phyloP scores from a whole-genome alignment of 2,329 filamentous ascomycete genomes.

The Scleromitrula shiraiana region DNA sequence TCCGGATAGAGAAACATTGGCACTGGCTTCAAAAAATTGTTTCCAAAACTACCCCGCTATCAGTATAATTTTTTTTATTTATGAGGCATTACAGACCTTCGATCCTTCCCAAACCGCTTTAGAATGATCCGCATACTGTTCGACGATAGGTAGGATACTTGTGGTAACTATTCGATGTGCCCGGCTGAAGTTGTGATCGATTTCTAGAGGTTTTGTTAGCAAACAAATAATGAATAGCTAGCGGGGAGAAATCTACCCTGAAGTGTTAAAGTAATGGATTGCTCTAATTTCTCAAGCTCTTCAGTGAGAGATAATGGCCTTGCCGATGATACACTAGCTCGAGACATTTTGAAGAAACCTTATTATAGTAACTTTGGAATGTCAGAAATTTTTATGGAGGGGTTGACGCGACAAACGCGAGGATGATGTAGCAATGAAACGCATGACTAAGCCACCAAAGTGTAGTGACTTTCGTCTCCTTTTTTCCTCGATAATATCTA shows the following conservation, averaged over 20 bases:
- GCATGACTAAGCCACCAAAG: too few species aligned
- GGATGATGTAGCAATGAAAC: too few species aligned
- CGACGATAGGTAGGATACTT: conserved; percentile 85
- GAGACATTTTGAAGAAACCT: conserved; percentile 20
- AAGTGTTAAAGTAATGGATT: conserved; percentile 90
- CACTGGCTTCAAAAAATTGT: conserved; percentile 97
- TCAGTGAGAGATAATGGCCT: conserved; percentile 74
- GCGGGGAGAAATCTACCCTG: conserved; percentile 53
- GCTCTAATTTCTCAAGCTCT: conserved; percentile 90
- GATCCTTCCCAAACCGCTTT: conserved; percentile 94
- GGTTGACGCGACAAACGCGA: conserved; percentile 4
- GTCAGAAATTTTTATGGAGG: neutral
- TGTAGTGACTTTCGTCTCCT: too few species aligned
- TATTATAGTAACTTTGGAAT: neutral
- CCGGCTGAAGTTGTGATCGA: conserved; percentile 96
- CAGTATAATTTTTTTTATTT: conserved; percentile 1
- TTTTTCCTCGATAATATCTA: too few species aligned
- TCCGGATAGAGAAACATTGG: conserved; percentile 90
- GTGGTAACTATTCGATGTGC: conserved; percentile 93
- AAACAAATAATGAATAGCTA: neutral
- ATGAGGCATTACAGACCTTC: conserved; percentile 49
- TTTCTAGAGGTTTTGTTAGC: conserved; percentile 51
- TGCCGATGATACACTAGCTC: conserved; percentile 32
- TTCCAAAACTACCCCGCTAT: conserved; percentile 77
- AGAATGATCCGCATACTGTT: conserved; percentile 92